Evolutionary conservation across 2,329 filamentous ascomycete species (phyloP), one percentile per base, ranked within the genome.

Genomic region (Trichoderma oligosporum): DNA sequence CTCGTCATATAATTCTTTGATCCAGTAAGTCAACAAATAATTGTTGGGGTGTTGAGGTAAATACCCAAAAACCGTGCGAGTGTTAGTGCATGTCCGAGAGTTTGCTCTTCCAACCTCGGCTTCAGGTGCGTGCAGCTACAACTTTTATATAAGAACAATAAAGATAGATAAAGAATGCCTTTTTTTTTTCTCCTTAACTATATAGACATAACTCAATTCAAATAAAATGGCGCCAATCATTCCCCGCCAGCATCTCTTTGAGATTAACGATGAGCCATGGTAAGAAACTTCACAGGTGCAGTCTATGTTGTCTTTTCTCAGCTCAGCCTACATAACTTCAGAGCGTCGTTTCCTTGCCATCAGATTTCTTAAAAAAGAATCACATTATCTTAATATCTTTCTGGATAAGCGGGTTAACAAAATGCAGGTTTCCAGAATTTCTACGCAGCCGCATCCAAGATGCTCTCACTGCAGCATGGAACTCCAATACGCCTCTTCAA

Each of bases 231-330:
- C 77, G 39, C 76, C 81, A 47, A 71, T 79, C 36, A 68, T 83
- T 56, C 82, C 81, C 7, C 79, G 83, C 7, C 73, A 85, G 70
- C 83, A 87, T 67, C 78, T 87, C 63, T 84, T 84, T 61, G 85
- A 88, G 74, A 84, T 88, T 61, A 80, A 84, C 62, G 85, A 88
- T 66, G 83, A 86, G 69, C 63, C 79, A 56, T 88, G 85, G 85
- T 87, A 74, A 57, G 71, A 18, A 36, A 31, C 8, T 25, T 7
- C 24, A 4, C 16, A 4, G 4, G 5, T 12, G 16, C 9, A 35
- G 18, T 11, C 27, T 11, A 6, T 8, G 11, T 29, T 36, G 4
- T n/a, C 9, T n/a, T 29, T 3, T 7, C 20, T 42, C 2, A 7
- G 12, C 12, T n/a, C 11, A n/a, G 6, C 24, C 29, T n/a, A n/a